phyloP scores from a whole-genome alignment of 1,139 yeast genomes.

The Saccharomycopsis hybrid region DNA sequence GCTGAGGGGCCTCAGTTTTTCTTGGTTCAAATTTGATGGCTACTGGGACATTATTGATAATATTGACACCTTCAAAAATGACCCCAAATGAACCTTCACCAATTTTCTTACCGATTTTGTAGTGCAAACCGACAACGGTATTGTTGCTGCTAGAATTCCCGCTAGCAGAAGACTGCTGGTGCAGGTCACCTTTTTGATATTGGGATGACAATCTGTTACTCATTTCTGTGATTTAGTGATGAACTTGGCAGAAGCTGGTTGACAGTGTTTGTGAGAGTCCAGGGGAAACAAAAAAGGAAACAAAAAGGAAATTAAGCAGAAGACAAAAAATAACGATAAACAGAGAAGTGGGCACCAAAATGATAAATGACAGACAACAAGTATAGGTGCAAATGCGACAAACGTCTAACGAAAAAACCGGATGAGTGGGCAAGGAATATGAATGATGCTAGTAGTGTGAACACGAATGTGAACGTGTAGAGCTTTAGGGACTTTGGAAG shows the following conservation, averaged over 20 bases:
- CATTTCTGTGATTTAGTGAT: slow-evolving; percentile 5
- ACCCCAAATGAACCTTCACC: slow-evolving; percentile 87
- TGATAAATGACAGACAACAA: no score
- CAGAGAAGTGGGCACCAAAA: no score
- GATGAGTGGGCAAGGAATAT: no score
- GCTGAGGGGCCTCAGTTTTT: slow-evolving; percentile 74
- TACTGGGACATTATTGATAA: slow-evolving; percentile 67
- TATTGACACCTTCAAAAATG: slow-evolving; percentile 71
- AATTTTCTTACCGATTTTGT: slow-evolving; percentile 73
- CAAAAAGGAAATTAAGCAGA: no score
- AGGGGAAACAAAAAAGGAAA: not conserved
- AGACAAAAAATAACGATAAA: no score
- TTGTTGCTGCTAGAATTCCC: slow-evolving; percentile 2
- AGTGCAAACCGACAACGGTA: slow-evolving; percentile 66
- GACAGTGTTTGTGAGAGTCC: not conserved
- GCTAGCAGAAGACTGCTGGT: slow-evolving; percentile 2
- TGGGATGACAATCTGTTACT: slow-evolving; percentile 16
- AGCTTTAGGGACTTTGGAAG: no score
- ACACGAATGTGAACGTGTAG: no score
- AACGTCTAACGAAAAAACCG: no score
- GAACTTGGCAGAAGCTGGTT: not conserved
- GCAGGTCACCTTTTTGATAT: slow-evolving; percentile 7
- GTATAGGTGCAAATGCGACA: no score
- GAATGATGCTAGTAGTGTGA: no score
- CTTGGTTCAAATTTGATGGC: slow-evolving; percentile 79